A percentile compares a stretch with the other conserved stretches of the same genome.
These are phyloP conservation scores for Angomonas ambiguus DNA, from an alignment of 208 protist species.

Conservation along the genomic window DNA sequence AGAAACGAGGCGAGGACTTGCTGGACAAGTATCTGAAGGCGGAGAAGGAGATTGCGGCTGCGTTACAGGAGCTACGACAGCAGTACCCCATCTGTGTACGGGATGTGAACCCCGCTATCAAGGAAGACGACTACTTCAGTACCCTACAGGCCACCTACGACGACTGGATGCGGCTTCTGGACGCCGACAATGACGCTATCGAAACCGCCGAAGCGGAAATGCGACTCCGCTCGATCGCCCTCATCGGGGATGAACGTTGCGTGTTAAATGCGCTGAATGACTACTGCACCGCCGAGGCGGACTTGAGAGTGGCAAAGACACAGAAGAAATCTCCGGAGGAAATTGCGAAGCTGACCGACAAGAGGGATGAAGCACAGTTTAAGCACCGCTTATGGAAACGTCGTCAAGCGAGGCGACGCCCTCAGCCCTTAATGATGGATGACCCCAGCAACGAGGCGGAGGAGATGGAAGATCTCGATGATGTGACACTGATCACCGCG, in stretches of 20 bases:
- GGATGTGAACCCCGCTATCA: slow-evolving; percentile 55
- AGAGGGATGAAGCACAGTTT: slow-evolving; percentile 38
- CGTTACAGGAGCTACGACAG: slow-evolving; percentile 32
- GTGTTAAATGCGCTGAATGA: slow-evolving; percentile 34
- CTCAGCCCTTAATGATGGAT: slow-evolving; percentile 18
- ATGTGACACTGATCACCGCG: slow-evolving; percentile 12
- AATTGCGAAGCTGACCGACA: slow-evolving; percentile 16
- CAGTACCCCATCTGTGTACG: slow-evolving; percentile 52
- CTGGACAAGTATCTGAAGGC: slow-evolving; percentile 26
- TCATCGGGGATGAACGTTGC: slow-evolving; percentile 54
- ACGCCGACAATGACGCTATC: slow-evolving; percentile 18
- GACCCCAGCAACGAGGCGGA: slow-evolving; percentile 21
- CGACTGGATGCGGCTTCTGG: slow-evolving; percentile 35
- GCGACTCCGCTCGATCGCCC: slow-evolving; percentile 24
- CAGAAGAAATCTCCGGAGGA: slow-evolving; percentile 15
- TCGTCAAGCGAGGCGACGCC: slow-evolving; percentile 34
- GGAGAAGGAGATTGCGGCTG: slow-evolving; percentile 30
- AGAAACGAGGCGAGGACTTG: slow-evolving; percentile 23
- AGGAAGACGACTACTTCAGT: slow-evolving; percentile 42
- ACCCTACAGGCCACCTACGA: slow-evolving; percentile 36
- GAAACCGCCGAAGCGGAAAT: slow-evolving; percentile 41
- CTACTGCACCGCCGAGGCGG: slow-evolving; percentile 40
- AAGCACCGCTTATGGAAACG: slow-evolving; percentile 38
- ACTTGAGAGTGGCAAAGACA: slow-evolving; percentile 30
- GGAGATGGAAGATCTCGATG: slow-evolving; percentile 13